Percentiles rank a stretch among this genome's conserved stretches.
Conservation (phyloP, 768 basidiomycete species). For the Clitopilus hobsonii region DNA sequence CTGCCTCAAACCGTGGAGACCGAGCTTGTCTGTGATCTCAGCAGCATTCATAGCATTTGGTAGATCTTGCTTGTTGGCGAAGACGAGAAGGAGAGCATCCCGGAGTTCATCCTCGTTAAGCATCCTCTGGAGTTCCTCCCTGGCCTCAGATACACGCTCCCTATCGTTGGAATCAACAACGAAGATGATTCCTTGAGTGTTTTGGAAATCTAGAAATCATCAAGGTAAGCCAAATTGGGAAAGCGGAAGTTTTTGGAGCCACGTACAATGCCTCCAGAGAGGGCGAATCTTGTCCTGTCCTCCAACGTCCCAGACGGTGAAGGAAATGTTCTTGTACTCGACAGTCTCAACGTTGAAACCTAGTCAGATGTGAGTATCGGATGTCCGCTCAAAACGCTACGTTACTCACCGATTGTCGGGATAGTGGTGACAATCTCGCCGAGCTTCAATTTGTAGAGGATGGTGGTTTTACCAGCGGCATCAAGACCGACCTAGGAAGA, state of each 20-base stretch:
- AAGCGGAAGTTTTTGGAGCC: constrained; percentile 12
- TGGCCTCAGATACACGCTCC: constrained; percentile 98
- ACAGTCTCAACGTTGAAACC: constrained; percentile 99
- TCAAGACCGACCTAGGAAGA: constrained; percentile 87
- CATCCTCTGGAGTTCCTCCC: constrained; percentile 99
- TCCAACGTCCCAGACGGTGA: constrained; percentile 99
- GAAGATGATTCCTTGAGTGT: constrained; percentile 99
- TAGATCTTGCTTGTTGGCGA: constrained; percentile 99
- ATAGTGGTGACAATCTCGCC: constrained; percentile 99
- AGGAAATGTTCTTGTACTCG: constrained; percentile 99
- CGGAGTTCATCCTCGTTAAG: constrained; percentile 99
- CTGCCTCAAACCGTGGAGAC: constrained; percentile 94
- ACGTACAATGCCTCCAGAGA: constrained; percentile 99
- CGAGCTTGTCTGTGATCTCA: constrained; percentile 99
- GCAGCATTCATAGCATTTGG: constrained; percentile 99
- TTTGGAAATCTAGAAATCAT: constrained; percentile 80
- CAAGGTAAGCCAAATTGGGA: constrained; percentile 12
- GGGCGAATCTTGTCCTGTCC: constrained; percentile 99
- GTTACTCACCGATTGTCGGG: constrained; percentile 90
- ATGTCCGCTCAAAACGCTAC: constrained; percentile 6
- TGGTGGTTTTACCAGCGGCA: constrained; percentile 98
- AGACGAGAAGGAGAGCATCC: constrained; percentile 96
- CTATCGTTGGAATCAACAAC: constrained; percentile 99
- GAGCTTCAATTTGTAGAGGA: constrained; percentile 98
- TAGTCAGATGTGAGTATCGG: constrained; percentile 29